Conservation (phyloP, 805 yeast species). For the Candida anglica region DNA sequence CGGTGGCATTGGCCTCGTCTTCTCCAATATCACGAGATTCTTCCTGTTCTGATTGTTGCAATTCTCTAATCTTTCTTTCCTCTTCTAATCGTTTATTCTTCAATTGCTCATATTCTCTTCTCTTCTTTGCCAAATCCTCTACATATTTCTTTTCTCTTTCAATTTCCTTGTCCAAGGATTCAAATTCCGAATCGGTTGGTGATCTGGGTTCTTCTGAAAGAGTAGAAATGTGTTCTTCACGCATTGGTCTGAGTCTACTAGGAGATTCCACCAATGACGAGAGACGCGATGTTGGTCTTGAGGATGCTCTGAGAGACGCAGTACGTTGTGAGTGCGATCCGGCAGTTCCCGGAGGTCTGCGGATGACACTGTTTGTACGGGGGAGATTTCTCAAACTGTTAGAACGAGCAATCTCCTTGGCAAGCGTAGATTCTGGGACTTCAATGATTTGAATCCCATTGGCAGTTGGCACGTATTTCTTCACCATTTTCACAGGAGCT, state of each 20-base stretch:
- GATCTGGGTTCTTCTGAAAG: not conserved
- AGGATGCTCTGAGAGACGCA: conserved; percentile 7
- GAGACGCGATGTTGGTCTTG: conserved; percentile 18
- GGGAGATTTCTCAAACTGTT: conserved; percentile 38
- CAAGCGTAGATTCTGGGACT: conserved; percentile 50
- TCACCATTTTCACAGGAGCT: conserved; percentile 42
- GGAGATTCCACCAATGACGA: conserved; percentile 5
- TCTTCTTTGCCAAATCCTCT: conserved; percentile 33
- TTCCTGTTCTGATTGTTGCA: too few relatives aligned
- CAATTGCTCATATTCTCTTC: conserved; percentile 32
- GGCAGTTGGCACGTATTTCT: conserved; percentile 71
- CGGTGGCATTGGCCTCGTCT: not conserved
- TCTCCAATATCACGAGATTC: not conserved
- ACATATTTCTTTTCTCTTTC: conserved; percentile 36
- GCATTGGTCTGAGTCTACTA: conserved; percentile 11
- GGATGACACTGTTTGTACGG: conserved; percentile 20
- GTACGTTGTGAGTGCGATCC: conserved; percentile 4
- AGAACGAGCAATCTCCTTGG: conserved; percentile 34
- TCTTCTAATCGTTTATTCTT: conserved; percentile 18
- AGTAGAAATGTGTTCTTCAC: conserved; percentile 7
- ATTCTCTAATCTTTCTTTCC: conserved; percentile 18
- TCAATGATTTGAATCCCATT: conserved; percentile 67
- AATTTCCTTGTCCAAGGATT: conserved; percentile 29
- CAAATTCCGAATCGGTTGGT: conserved; percentile 15
- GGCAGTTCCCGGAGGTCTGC: conserved; percentile 17